phyloP scores from a whole-genome alignment of 2,329 filamentous ascomycete species.

The Stachybotrys elegans region DNA sequence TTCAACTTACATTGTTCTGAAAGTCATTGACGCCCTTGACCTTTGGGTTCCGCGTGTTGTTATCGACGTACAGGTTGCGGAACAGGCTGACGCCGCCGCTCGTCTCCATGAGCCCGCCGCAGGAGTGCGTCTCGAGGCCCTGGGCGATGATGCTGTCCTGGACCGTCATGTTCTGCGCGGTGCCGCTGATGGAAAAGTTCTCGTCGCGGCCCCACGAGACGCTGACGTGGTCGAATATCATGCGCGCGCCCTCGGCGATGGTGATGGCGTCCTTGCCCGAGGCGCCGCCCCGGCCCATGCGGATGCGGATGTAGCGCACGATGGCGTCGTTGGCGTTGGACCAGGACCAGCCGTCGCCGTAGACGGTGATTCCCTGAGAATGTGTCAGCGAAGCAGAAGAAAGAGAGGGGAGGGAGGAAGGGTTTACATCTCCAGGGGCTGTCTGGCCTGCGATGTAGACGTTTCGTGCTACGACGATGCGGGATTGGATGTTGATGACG shows the following conservation, averaged over 20 bases:
- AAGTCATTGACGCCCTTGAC: conserved; percentile 54
- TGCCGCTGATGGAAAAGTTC: conserved; percentile 46
- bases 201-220: conserved; percentile 52
- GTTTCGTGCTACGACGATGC: conserved; percentile 41
- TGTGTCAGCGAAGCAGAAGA: background rate
- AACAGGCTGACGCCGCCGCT: conserved; percentile 45
- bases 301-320: conserved; percentile 49
- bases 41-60: conserved; percentile 53
- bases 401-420: background rate
- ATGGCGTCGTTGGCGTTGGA: conserved; percentile 48
- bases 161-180: conserved; percentile 42
- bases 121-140: conserved; percentile 47
- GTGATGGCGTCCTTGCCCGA: conserved; percentile 49
- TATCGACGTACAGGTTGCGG: conserved; percentile 51
- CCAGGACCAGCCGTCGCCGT: conserved; percentile 49
- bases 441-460: conserved; percentile 47
- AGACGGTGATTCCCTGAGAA: conserved; percentile 39
- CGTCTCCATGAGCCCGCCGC: conserved; percentile 46
- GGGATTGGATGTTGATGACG: conserved; percentile 40
- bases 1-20: conserved; percentile 32
- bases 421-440: conserved; percentile 38
- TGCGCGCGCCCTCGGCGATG: conserved; percentile 46
- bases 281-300: conserved; percentile 46
- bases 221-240: conserved; percentile 53
- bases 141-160: conserved; percentile 50